Evolutionary conservation across 441 rosid species (phyloP).

Genomic region (Gossypium schwendimanii): DNA sequence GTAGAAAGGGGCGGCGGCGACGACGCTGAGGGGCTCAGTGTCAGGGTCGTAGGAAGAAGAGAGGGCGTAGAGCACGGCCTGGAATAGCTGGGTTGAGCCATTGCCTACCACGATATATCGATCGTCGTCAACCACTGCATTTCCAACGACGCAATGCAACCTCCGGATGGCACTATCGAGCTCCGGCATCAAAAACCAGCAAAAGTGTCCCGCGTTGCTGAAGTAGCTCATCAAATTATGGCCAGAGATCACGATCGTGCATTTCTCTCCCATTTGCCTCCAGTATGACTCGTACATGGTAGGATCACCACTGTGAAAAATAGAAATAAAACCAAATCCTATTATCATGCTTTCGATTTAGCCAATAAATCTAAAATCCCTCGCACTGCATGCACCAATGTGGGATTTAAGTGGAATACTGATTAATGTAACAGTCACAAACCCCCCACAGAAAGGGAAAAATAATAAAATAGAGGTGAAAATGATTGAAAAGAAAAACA

Average conservation of each 20-base stretch:
- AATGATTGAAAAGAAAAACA: background rate
- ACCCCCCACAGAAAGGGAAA: background rate
- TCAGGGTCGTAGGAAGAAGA: conserved; percentile 27
- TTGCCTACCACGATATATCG: conserved; percentile 64
- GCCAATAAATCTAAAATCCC: background rate
- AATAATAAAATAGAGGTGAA: background rate
- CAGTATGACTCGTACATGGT: conserved; percentile 62
- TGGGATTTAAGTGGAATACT: background rate
- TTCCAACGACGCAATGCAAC: conserved; percentile 56
- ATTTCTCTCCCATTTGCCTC: conserved; percentile 51
- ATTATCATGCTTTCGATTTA: background rate
- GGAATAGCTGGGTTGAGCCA: conserved; percentile 73
- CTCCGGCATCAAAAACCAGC: conserved; percentile 73
- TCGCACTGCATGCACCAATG: background rate
- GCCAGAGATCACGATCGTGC: conserved; percentile 53
- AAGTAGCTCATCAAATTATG: conserved; percentile 78
- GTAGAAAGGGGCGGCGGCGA: conserved; percentile 81
- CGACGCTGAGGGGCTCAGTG: conserved; percentile 53
- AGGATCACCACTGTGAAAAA: conserved; percentile 67
- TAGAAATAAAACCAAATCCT: background rate
- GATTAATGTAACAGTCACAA: conserved; percentile 2
- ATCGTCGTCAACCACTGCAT: conserved; percentile 47
- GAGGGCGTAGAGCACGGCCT: conserved; percentile 70
- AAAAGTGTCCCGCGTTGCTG: conserved; percentile 40
- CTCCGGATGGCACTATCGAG: conserved; percentile 52